These are phyloP conservation scores for Hydrangea macrophylla DNA, from an alignment of 148 eudicot genomes.

Conservation along the genomic window DNA sequence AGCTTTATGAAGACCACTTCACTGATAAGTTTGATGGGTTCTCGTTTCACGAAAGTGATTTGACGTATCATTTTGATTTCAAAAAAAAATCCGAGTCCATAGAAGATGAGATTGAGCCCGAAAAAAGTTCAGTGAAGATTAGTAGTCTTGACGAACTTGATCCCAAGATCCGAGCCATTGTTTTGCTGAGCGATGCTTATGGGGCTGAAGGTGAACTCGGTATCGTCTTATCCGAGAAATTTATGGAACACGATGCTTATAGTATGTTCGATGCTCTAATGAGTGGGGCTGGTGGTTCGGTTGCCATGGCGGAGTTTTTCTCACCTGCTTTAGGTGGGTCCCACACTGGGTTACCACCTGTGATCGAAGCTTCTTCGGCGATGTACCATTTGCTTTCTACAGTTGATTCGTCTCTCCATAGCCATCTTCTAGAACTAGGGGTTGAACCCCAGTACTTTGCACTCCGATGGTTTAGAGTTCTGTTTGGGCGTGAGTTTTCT, in stretches of 20 bases:
- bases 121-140: slow-evolving; percentile 35
- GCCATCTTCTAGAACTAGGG: slow-evolving; percentile 87
- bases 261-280: slow-evolving; percentile 92
- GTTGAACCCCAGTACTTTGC: slow-evolving; percentile 98
- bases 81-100: slow-evolving; percentile 43
- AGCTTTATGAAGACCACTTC: slow-evolving; percentile 71
- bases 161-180: slow-evolving; percentile 59
- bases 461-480: slow-evolving; percentile 90
- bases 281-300: slow-evolving; percentile 78
- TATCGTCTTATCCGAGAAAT: slow-evolving; percentile 76
- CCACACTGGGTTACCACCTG: slow-evolving; percentile 65
- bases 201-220: slow-evolving; percentile 99
- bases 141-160: slow-evolving; percentile 60
- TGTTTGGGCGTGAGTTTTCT: slow-evolving; percentile 91
- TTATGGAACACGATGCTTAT: slow-evolving; percentile 92
- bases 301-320: slow-evolving; percentile 87
- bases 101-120: slow-evolving; percentile 39
- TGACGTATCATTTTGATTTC: slow-evolving; percentile 61
- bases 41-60: slow-evolving; percentile 57
- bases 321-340: slow-evolving; percentile 46
- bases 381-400: slow-evolving; percentile 78
- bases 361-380: slow-evolving; percentile 89
- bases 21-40: slow-evolving; percentile 86
- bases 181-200: slow-evolving; percentile 81
- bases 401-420: slow-evolving; percentile 81